These are phyloP conservation scores for Cocos nucifera DNA, from an alignment of 176 grass and related monocot genomes.

Conservation along the genomic window DNA sequence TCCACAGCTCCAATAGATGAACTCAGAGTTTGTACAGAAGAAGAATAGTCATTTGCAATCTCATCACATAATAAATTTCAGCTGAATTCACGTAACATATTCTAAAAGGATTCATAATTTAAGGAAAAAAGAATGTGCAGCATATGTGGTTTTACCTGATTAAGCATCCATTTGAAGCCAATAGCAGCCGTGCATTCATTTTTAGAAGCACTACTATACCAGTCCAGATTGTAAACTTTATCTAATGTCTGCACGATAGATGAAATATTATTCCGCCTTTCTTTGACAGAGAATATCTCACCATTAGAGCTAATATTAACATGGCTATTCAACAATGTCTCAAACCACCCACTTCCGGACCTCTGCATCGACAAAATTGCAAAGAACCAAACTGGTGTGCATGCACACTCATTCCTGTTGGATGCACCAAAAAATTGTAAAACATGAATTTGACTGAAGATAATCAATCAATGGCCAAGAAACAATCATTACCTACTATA, in stretches of 20 bases:
- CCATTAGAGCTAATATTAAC: constrained; percentile 81
- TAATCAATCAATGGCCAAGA: too few species aligned
- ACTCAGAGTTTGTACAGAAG: too few species aligned
- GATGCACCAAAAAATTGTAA: constrained; percentile 8
- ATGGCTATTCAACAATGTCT: constrained; percentile 94
- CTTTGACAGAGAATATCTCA: constrained; percentile 86
- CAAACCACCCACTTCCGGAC: constrained; percentile 89
- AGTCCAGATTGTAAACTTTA: constrained; percentile 80
- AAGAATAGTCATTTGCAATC: too few species aligned
- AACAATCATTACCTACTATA: constrained; percentile 60
- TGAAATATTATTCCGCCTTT: constrained; percentile 59
- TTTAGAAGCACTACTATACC: constrained; percentile 91
- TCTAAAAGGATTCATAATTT: too few species aligned
- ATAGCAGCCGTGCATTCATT: constrained; percentile 86
- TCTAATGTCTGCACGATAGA: constrained; percentile 55
- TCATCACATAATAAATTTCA: too few species aligned
- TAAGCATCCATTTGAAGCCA: constrained; percentile 98
- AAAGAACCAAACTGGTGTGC: constrained; percentile 80
- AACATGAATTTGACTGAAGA: too few species aligned
- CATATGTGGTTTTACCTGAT: constrained; percentile 53
- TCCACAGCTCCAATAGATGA: too few species aligned
- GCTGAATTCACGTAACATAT: too few species aligned
- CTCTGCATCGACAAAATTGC: constrained; percentile 98
- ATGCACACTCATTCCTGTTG: constrained; percentile 74
- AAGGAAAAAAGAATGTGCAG: too few species aligned